These are phyloP conservation scores for Moesziomyces aphidis DNA, from an alignment of 1,284 basidiomycete species.

Conservation along the genomic window DNA sequence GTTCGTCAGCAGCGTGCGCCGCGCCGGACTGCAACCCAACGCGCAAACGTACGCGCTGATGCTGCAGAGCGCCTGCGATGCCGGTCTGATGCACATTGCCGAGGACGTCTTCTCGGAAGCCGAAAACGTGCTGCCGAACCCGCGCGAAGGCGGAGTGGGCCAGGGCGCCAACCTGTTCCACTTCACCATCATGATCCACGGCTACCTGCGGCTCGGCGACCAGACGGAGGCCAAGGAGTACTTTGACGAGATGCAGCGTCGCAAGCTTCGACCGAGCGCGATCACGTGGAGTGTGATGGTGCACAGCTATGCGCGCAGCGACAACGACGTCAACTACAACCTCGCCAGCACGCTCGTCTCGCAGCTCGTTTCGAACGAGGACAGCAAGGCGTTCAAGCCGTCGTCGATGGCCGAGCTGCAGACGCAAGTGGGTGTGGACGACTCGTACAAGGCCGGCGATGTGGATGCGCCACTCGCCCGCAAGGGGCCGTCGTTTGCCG, in stretches of 20 bases:
- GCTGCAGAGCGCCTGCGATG: slow-evolving; percentile 85
- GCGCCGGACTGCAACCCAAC: slow-evolving; percentile 74
- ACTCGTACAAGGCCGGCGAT: slow-evolving; percentile 3
- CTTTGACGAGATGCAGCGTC: slow-evolving; percentile 79
- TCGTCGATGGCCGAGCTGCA: slow-evolving; percentile 9
- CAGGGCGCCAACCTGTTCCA: slow-evolving; percentile 72
- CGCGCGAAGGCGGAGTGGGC: slow-evolving; percentile 15
- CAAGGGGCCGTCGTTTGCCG: slow-evolving; percentile 38
- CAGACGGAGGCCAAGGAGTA: slow-evolving; percentile 75
- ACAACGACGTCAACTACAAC: slow-evolving; percentile 47
- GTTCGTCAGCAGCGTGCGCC: slow-evolving; percentile 76
- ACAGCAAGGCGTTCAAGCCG: slow-evolving; percentile 13
- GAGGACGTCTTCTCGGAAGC: slow-evolving; percentile 73
- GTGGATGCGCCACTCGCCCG: background rate
- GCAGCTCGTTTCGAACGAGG: slow-evolving; percentile 40
- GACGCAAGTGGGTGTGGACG: background rate
- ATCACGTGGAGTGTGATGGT: slow-evolving; percentile 79
- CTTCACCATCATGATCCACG: slow-evolving; percentile 86
- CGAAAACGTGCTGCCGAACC: slow-evolving; percentile 34
- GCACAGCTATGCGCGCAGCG: slow-evolving; percentile 51
- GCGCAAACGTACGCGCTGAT: slow-evolving; percentile 79
- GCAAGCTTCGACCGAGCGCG: slow-evolving; percentile 78
- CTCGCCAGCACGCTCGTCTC: slow-evolving; percentile 51
- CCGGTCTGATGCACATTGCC: slow-evolving; percentile 77
- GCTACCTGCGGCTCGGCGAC: slow-evolving; percentile 76